Base-by-base conservation (phyloP, 805 yeast genomes). In the Spathaspora girioi region DNA sequence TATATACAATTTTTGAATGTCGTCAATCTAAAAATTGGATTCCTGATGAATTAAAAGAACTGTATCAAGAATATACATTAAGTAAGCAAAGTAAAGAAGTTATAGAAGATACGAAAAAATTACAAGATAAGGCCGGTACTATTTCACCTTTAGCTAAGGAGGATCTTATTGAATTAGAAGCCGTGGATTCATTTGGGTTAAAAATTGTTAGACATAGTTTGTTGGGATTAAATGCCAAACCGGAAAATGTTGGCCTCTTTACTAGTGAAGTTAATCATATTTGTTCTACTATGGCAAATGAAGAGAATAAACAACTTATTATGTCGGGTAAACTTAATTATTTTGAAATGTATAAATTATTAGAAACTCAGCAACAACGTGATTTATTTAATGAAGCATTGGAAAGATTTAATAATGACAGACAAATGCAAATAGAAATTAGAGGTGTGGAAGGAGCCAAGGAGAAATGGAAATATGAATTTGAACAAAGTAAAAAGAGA, bases 401-500 rank as follows among this genome's bases (percentile, higher is more conserved):
- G 46, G 92, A 90, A 55, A 67, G 75, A 1, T 81, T 86, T 57
- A 92, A 94, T 58, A 81, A 80, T 50, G 82, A 81, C 23, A 81
- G 99, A 64, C 97, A 94, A 66, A 73, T 80, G 45, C 79, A 79
- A 29, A 65, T 94, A 31, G 99, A 94, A 67, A 73, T 82, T 17
- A 79, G 87, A 52, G 93, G 96, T 2, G 75, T 88, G 1, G 92
- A 87, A 56, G 92, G 93, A 1, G 96, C 98, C 0, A 82, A 81
- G 55, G 89, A 86, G 60, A 86, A 88, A 65, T 93, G 99, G 99
- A 85, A 82, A 64, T 85, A 84, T 58, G 92, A 85, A 56, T 86
- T 81, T 58, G 96, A 89, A 59, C 83, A 80, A 49, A 76, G 83
- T 61, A 74, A 75, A 52, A 75, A 77, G 46, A 76, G 86, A 56